Base-by-base conservation (phyloP, 176 grass and related monocot species). In the Carex kokanica region DNA sequence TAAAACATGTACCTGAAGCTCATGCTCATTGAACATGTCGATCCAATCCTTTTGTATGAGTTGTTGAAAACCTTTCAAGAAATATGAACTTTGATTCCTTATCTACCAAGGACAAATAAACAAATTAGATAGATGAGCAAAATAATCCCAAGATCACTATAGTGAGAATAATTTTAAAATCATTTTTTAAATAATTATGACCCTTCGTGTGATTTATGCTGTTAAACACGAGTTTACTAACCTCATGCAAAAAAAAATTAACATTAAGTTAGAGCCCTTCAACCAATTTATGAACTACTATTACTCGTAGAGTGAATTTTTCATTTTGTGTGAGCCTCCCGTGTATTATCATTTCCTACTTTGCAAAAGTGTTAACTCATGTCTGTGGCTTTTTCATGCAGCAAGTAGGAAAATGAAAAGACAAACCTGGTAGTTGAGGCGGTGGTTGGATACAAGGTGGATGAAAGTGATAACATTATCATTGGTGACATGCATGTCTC, bases 381-480 rank as follows among this genome's bases (percentile, higher is more conserved):
- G 21, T 53, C 1, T 51, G 23, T 24, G 9, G 43, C 43, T n/a
- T 24, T 52, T 52, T 7, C 41, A 25, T 51, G 12, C 8, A 86
- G 79, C 5, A 54, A 29, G 34, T 60, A 11, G 38, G 23, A 34
- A 62, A 12, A 27, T 40, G 43, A 69, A 31, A 4, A 25, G 11
- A 49, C 61, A 59, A 84, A 98, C 95, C 95, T 95, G 96, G 75
- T 89, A 95, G 86, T 99, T 99, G 72, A 99, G 81, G 25, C 89
- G 91, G 86, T 99, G 89, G 57, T 99, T 99, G 6, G 96, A 89
- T 21, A 99, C 88, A 89, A 99, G 96, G 87, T 99, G 96, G 79
- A 99, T 95, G 87, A 95, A 99, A 24, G 85, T 86, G 90, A 99
- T 95, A 85, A 99, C 93, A 85, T 99, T 99, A 47, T 99, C 93